A percentile compares a stretch with the other conserved stretches of the same genome.
phyloP scores from a whole-genome alignment of 495 filamentous ascomycete genomes.

The Xylaria venustula region DNA sequence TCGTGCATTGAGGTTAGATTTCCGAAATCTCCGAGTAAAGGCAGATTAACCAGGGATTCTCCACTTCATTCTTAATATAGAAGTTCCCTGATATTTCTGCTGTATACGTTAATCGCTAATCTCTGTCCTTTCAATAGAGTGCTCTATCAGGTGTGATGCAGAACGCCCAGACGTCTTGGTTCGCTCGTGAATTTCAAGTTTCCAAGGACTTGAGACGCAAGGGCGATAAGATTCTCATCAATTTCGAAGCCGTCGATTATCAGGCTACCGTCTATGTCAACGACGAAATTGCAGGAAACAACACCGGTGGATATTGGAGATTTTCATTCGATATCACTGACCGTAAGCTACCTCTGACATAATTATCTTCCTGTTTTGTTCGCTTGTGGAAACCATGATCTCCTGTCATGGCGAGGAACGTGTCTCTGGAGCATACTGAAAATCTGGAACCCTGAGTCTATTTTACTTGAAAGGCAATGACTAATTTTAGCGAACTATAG shows the following conservation, averaged over 20 bases:
- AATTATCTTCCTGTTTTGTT: too few species aligned
- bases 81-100: too few species aligned
- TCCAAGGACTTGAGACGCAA: conserved; percentile 37
- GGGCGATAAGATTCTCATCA: conserved; percentile 48
- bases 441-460: too few species aligned
- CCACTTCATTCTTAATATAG: too few species aligned
- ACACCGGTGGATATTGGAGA: conserved; percentile 62
- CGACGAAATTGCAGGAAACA: conserved; percentile 49
- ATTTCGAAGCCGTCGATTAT: conserved; percentile 70
- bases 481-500: too few species aligned
- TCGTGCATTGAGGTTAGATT: conserved; percentile 61
- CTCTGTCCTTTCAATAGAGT: conserved; percentile 17
- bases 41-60: too few species aligned
- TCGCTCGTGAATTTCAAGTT: conserved; percentile 55
- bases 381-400: too few species aligned
- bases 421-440: too few species aligned
- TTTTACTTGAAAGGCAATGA: too few species aligned
- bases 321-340: conserved; percentile 61
- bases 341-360: too few species aligned
- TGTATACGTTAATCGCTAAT: background rate
- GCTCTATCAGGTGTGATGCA: conserved; percentile 52
- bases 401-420: too few species aligned
- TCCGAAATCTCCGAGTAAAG: too few species aligned
- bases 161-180: conserved; percentile 57
- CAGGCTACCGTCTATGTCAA: conserved; percentile 66